Base-by-base conservation (phyloP, 2,329 filamentous ascomycete genomes). In the Cylindrodendrum hubeiense region DNA sequence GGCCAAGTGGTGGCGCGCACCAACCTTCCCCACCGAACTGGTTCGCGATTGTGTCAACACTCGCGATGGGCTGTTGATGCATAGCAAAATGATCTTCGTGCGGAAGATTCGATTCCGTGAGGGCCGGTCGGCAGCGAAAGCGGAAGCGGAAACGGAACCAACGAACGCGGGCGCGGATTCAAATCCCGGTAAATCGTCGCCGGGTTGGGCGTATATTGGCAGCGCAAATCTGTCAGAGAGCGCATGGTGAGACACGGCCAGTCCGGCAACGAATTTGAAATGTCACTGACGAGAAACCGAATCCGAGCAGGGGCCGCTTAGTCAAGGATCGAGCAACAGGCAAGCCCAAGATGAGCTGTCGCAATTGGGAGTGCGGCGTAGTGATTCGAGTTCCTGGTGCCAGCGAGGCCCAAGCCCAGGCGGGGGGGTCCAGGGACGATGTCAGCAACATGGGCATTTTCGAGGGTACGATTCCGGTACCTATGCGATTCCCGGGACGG, bases 301-400 rank as follows among this genome's bases (percentile, higher is more conserved):
- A 50, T 34, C 41, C 49, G 59, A 70, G 63, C 69, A 93, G 92
- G 95, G 96, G 95, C 22, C 90, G 90, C 50, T 80, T 97, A 30
- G 88, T 90, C 58, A 90, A 90, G 74, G 91, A 97, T 73, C 89
- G 86, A 70, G 80, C 78, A 8, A 91, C 88, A 3, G 90, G 90
- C 66, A 80, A 87, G 66, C 87, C 89, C 13, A 97, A 94, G 78
- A 84, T 98, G 67, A 94, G 87, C 67, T 94, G 92, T 78, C 90
- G 93, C 59, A 99, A 98, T 78, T 98, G 95, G 95, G 96, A 98
- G 80, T 97, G 94, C 75, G 96, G 96, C 37, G 93, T 99, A 1
- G 73, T 98, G 24, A 77, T 98, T 43, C 89, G 90, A 10, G 83
- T 92, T 24, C 72, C 74, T 28, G 55, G 56, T 49, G 24, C 56